Percentiles rank a stretch among this genome's conserved stretches.
Evolutionary conservation across 2,329 filamentous ascomycete species (phyloP).

Genomic region (Claviceps humidiphila): DNA sequence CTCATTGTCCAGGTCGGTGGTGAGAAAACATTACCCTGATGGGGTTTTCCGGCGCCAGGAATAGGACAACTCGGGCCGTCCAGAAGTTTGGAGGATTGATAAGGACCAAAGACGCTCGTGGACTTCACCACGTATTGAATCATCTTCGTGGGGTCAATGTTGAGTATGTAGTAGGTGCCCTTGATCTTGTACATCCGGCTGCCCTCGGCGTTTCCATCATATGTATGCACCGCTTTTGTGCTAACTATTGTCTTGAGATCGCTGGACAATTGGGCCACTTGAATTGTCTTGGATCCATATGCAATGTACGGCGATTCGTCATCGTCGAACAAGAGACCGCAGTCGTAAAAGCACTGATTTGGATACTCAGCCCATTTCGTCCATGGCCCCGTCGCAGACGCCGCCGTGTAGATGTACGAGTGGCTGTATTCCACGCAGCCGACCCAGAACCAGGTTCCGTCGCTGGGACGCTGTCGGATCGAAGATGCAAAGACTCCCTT

Average conservation of each 20-base stretch:
- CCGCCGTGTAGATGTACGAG: not conserved
- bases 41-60: not conserved
- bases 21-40: not conserved
- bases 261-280: not conserved
- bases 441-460: not conserved
- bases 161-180: not conserved
- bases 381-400: not conserved
- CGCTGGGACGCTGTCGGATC: not conserved
- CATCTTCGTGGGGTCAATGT: not conserved
- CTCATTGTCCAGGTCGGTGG: not conserved
- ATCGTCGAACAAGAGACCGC: not conserved
- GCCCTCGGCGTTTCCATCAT: not conserved
- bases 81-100: not conserved
- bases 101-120: not conserved
- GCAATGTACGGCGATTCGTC: not conserved
- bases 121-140: not conserved
- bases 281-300: not conserved
- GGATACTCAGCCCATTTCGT: not conserved
- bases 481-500: not conserved
- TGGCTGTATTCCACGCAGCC: not conserved
- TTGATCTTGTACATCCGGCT: constrained; percentile 1
- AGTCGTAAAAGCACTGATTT: not conserved
- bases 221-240: not conserved
- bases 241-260: not conserved
- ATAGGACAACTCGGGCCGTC: not conserved